These are phyloP conservation scores for Helenozyma rhizophorensis DNA, from an alignment of 805 yeast species.

Conservation along the genomic window DNA sequence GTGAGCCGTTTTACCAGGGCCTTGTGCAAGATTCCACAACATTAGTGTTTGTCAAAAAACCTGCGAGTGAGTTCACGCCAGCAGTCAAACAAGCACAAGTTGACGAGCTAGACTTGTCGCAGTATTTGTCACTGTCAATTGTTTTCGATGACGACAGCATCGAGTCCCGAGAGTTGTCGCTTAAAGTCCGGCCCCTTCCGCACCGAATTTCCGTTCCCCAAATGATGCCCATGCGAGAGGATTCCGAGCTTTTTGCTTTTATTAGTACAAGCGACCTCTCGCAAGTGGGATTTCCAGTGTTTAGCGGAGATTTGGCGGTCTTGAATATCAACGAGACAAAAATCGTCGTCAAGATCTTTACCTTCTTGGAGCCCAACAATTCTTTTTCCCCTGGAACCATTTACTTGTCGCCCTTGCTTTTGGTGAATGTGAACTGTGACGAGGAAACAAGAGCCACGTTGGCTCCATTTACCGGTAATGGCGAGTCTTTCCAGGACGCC, in stretches of 20 bases:
- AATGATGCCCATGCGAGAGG: constrained; percentile 26
- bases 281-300: constrained; percentile 48
- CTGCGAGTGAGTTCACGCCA: constrained; percentile 5
- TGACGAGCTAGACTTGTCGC: constrained; percentile 25
- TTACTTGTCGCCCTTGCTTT: constrained; percentile 61
- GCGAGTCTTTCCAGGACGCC: constrained; percentile 19
- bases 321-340: constrained; percentile 15
- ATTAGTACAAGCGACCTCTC: constrained; percentile 48
- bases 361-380: constrained; percentile 62
- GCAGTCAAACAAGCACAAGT: not conserved
- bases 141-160: constrained; percentile 10
- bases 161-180: constrained; percentile 5
- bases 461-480: constrained; percentile 12
- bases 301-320: constrained; percentile 64
- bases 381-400: constrained; percentile 33
- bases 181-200: constrained; percentile 27
- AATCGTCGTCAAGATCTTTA: constrained; percentile 42
- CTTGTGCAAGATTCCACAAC: constrained; percentile 40
- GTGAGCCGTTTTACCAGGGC: constrained; percentile 79
- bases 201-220: constrained; percentile 22
- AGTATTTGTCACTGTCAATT: constrained; percentile 28
- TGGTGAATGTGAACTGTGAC: constrained; percentile 44
- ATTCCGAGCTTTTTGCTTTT: constrained; percentile 34
- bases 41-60: constrained; percentile 47
- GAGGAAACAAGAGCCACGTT: constrained; percentile 13